Percentiles rank a stretch among this genome's conserved stretches.
Conservation (phyloP, 176 grass and related monocot species). For the Zizania latifolia region DNA sequence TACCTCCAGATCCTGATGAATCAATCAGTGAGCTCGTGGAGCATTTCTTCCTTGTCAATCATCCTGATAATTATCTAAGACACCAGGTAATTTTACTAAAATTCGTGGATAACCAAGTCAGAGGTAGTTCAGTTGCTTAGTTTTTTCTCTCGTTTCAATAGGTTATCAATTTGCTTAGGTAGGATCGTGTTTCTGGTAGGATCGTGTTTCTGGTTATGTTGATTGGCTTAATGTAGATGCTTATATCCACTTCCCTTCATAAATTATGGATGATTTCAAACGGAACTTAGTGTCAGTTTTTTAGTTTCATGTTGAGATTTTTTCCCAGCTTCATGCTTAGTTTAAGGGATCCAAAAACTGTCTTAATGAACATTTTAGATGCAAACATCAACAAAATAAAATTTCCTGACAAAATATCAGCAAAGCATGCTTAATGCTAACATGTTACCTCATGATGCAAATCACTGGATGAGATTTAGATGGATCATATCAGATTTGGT, state of each 20-base stretch:
- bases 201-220: neutral
- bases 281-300: neutral
- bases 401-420: too few relatives aligned
- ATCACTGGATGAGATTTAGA: neutral
- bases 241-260: neutral
- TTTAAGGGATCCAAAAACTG: too few relatives aligned
- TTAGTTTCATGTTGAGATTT: neutral
- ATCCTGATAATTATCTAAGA: slow-evolving; percentile 82
- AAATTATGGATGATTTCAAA: neutral
- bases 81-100: slow-evolving; percentile 60
- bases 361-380: too few relatives aligned
- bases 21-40: slow-evolving; percentile 84
- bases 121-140: neutral
- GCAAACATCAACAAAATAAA: too few relatives aligned
- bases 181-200: too few relatives aligned
- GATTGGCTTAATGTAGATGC: neutral
- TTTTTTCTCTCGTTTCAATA: neutral
- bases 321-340: neutral
- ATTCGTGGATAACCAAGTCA: neutral
- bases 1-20: slow-evolving; percentile 88
- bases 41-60: slow-evolving; percentile 99
- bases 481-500: neutral
- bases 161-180: neutral
- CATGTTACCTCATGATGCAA: neutral
- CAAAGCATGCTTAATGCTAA: too few relatives aligned